A percentile compares a stretch with the other conserved stretches of the same genome.
Evolutionary conservation across 164 flowering plant genomes (phyloP).

Genomic region (Vitis rotundifolia): DNA sequence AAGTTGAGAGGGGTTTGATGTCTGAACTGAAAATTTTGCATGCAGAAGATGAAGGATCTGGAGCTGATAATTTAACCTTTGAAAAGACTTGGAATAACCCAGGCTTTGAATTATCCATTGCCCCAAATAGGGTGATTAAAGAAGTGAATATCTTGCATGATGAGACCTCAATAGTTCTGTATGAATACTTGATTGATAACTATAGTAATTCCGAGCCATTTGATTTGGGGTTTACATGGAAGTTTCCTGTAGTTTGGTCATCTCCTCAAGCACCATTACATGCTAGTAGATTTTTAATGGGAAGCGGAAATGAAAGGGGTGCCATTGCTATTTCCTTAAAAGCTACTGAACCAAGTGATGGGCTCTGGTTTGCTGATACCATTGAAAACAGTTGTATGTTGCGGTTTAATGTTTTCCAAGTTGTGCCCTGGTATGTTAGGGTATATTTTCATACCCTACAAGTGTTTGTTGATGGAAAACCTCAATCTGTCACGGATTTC

Average conservation of each 20-base stretch:
- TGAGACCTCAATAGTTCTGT: conserved; percentile 46
- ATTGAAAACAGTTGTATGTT: conserved; percentile 42
- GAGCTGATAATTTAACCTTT: conserved; percentile 10
- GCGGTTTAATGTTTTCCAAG: conserved; percentile 72
- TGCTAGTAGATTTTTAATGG: conserved; percentile 83
- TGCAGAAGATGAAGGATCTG: conserved; percentile 18
- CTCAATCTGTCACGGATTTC: conserved; percentile 33
- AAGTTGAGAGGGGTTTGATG: conserved; percentile 59
- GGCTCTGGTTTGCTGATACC: conserved; percentile 16
- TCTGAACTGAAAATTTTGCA: conserved; percentile 33
- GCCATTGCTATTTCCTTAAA: conserved; percentile 77
- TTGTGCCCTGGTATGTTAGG: conserved; percentile 97
- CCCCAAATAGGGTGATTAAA: conserved; percentile 53
- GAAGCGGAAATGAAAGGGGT: conserved; percentile 98
- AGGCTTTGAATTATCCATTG: conserved; percentile 55
- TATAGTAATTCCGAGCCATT: conserved; percentile 46
- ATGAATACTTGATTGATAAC: conserved; percentile 50
- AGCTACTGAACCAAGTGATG: conserved; percentile 34
- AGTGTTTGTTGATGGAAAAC: conserved; percentile 62
- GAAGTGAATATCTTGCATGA: conserved; percentile 36
- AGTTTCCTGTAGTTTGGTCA: conserved; percentile 75
- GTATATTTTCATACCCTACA: conserved; percentile 78
- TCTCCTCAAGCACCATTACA: conserved; percentile 71
- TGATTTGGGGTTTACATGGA: conserved; percentile 79
- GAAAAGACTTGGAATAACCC: conserved; percentile 36